phyloP scores from a whole-genome alignment of 208 protist species.

The Zelonia costaricensis region DNA sequence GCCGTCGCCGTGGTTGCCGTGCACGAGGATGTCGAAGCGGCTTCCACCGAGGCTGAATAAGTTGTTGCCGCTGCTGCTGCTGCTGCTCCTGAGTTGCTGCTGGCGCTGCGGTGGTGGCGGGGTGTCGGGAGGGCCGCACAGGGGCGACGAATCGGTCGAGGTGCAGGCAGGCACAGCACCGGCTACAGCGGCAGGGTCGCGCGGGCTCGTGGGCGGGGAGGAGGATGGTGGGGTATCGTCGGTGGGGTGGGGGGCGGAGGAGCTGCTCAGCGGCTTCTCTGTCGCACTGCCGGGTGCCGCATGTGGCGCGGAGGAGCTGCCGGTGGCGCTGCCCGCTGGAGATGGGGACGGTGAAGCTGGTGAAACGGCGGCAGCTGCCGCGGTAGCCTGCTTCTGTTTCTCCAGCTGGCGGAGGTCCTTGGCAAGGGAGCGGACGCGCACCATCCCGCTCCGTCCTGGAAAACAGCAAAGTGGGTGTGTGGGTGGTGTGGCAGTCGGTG shows the following conservation, averaged over 20 bases:
- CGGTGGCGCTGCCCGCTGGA: no score
- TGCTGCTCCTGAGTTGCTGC: no score
- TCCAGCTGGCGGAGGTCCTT: slow-evolving; percentile 35
- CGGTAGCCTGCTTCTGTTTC: slow-evolving; percentile 20
- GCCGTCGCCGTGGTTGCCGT: slow-evolving; percentile 18
- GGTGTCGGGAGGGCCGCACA: no score
- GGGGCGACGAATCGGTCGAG: neutral
- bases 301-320: slow-evolving; percentile 5
- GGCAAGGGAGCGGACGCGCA: slow-evolving; percentile 27
- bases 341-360: no score
- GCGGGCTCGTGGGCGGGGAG: neutral
- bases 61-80: neutral
- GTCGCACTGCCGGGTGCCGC: no score
- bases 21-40: slow-evolving; percentile 63
- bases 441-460: slow-evolving; percentile 12
- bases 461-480: no score
- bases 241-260: neutral
- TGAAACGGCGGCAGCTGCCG: no score
- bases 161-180: neutral
- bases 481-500: no score
- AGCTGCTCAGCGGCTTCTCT: no score
- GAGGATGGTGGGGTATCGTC: neutral
- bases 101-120: no score
- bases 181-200: no score
- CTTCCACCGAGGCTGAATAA: slow-evolving; percentile 31